Evolutionary conservation across 805 yeast genomes (phyloP), one percentile per base, ranked within the genome.

Genomic region (Candida coquimbonensis): DNA sequence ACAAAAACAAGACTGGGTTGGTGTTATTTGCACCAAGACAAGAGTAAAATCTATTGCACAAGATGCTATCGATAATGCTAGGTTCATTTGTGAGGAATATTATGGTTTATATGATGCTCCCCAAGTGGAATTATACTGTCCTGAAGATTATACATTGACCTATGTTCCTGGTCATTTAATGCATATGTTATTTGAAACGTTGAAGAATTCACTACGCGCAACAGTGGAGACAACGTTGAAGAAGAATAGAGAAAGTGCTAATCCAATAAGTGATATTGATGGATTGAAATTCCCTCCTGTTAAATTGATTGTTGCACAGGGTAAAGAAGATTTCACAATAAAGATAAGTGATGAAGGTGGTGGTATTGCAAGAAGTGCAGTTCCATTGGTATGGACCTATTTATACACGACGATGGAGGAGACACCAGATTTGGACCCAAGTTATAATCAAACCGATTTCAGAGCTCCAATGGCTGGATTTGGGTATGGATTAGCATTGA

Each of bases 261-360:
- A 54, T 14, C 62, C 63, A 7, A 48, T 49, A 1, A 46, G 42
- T 1, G 68, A 68, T 45, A 66, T 80, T 35, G 80, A 79, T 51
- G 89, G 84, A 53, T 73, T 86, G 50, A 70, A 74, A 46, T 87
- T 81, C 60, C 96, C 96, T 0, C 86, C 95, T 1, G 81, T 89
- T 37, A 88, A 87, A 65, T 81, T 89, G 24, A 85, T 89, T 43
- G 89, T 88, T 27, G 87, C 90, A 11, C 87, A 87, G 59, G 96
- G 96, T 14, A 77, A 80, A 39, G 96, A 88, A 61, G 96, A 89
- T 57, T 87, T 89, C 54, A 88, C 96, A 9, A 83, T 88, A 55
- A 89, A 89, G 63, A 81, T 88, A 50, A 81, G 90, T 27, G 96
- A 88, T 62, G 96, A 88, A 66, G 96, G 96, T 34, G 96, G 96